Evolutionary conservation across 2,329 filamentous ascomycete genomes (phyloP).

Genomic region (Cladosporium sp.): DNA sequence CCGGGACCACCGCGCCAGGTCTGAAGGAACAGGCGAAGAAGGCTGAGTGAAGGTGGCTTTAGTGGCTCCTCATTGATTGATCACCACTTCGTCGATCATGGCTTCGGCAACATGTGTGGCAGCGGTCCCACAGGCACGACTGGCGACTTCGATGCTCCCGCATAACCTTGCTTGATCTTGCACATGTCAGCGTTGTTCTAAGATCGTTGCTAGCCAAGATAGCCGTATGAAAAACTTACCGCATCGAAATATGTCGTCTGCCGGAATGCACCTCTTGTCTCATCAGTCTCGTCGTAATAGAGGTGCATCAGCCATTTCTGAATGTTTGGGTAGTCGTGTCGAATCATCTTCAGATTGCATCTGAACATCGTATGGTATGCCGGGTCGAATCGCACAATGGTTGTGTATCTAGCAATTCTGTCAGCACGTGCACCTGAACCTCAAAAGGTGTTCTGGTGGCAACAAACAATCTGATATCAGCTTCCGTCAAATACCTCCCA

Average conservation of each 20-base stretch:
- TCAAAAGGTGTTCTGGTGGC: not conserved
- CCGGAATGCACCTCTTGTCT: conserved; percentile 41
- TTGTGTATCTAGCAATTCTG: conserved; percentile 45
- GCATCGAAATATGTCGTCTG: conserved; percentile 41
- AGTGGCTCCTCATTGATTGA: no score
- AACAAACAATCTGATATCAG: conserved; percentile 66
- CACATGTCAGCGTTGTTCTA: not conserved
- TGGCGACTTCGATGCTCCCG: conserved; percentile 1
- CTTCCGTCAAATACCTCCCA: conserved; percentile 72
- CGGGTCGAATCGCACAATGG: conserved; percentile 67
- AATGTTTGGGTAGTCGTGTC: conserved; percentile 54
- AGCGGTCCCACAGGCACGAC: conserved; percentile 7
- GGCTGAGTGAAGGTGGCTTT: not conserved
- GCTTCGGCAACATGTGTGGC: conserved; percentile 11
- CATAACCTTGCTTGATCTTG: conserved; percentile 12
- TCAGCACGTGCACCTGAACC: conserved; percentile 5
- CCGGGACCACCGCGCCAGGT: conserved; percentile 28
- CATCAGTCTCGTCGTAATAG: conserved; percentile 44
- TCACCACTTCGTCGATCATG: not conserved
- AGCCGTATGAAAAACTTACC: not conserved
- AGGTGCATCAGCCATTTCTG: conserved; percentile 44
- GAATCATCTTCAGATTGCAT: conserved; percentile 61
- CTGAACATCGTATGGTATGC: conserved; percentile 88
- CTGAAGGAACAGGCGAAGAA: conserved; percentile 28
- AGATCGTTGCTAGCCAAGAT: not conserved